These are phyloP conservation scores for Neopestalotiopsis clavispora DNA, from an alignment of 2,329 filamentous ascomycete species.

Conservation along the genomic window DNA sequence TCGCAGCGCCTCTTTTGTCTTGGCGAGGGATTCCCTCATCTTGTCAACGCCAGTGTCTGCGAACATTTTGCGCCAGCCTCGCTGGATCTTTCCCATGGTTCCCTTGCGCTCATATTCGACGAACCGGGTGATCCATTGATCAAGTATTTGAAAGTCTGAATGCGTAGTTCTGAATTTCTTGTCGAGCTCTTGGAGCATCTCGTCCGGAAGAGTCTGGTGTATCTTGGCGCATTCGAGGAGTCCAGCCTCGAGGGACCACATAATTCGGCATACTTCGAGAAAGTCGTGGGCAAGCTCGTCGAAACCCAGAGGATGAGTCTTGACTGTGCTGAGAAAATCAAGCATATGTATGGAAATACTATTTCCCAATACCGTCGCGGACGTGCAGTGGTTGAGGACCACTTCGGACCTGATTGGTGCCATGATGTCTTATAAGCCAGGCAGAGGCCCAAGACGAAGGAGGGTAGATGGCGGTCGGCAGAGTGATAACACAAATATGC, in stretches of 20 bases:
- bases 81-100: constrained; percentile 62
- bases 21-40: constrained; percentile 60
- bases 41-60: constrained; percentile 65
- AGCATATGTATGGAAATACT: constrained; percentile 68
- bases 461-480: not conserved
- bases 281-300: constrained; percentile 67
- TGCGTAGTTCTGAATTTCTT: constrained; percentile 66
- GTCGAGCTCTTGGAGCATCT: constrained; percentile 67
- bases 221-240: constrained; percentile 58
- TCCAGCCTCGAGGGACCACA: constrained; percentile 73
- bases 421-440: constrained; percentile 5
- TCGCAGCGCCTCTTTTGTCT: constrained; percentile 64
- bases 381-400: constrained; percentile 36
- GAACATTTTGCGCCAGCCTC: constrained; percentile 68
- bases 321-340: constrained; percentile 64
- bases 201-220: constrained; percentile 58
- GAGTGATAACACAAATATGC: not conserved
- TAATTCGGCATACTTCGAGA: constrained; percentile 67
- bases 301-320: constrained; percentile 59
- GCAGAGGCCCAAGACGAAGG: not conserved
- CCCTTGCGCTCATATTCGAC: constrained; percentile 67
- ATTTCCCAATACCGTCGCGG: constrained; percentile 64
- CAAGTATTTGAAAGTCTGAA: constrained; percentile 65
- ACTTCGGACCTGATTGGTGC: constrained; percentile 13
- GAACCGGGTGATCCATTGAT: constrained; percentile 66